phyloP scores from a whole-genome alignment of 1,284 basidiomycete genomes.

The Ustilago hordei region DNA sequence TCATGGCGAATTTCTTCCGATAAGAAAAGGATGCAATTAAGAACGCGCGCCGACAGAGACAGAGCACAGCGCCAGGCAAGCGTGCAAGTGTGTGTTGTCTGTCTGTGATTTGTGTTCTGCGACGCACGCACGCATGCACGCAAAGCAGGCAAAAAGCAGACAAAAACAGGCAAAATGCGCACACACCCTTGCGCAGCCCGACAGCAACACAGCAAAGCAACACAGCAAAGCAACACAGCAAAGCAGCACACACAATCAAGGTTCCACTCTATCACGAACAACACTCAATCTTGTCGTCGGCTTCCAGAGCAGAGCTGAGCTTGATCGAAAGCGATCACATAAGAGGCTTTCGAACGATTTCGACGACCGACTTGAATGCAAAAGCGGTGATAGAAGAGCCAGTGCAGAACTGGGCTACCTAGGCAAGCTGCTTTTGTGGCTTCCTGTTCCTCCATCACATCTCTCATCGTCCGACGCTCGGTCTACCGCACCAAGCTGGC shows the following conservation, averaged over 20 bases:
- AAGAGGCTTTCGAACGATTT: neutral
- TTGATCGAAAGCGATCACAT: neutral
- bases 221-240: neutral
- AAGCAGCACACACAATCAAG: slow-evolving; percentile 5
- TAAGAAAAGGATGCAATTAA: neutral
- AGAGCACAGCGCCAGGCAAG: neutral
- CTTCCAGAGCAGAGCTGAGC: too few species aligned
- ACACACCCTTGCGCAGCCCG: slow-evolving; percentile 6
- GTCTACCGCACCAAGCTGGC: too few species aligned
- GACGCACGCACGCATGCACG: slow-evolving; percentile 18
- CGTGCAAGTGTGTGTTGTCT: slow-evolving; percentile 12
- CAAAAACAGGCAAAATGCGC: neutral
- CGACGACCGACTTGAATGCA: neutral
- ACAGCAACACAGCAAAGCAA: slow-evolving; percentile 11
- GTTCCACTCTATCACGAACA: neutral
- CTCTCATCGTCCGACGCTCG: too few species aligned
- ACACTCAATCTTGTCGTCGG: too few species aligned
- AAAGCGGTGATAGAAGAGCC: neutral
- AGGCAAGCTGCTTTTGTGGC: too few species aligned
- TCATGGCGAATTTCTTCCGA: neutral
- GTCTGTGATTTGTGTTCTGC: slow-evolving; percentile 2
- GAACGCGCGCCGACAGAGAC: neutral
- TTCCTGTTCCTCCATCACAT: too few species aligned
- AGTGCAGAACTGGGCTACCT: neutral
- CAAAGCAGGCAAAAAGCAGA: neutral